phyloP scores from a whole-genome alignment of 805 yeast genomes.

The Candida andamanensis region DNA sequence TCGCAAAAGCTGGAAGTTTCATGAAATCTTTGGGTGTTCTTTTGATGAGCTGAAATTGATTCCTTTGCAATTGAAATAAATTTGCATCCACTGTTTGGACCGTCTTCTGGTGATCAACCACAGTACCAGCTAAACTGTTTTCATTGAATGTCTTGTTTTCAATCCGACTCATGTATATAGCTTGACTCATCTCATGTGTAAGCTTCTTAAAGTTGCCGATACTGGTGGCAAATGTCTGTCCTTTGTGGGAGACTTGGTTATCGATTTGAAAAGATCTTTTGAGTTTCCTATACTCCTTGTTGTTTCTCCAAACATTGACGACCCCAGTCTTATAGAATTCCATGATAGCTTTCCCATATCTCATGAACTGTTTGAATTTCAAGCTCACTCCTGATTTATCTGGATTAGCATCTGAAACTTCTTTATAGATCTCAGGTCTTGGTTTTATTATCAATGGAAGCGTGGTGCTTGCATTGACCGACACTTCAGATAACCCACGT shows the following conservation, averaged over 20 bases:
- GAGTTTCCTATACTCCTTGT: conserved; percentile 8
- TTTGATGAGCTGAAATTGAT: conserved; percentile 45
- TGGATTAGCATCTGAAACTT: conserved; percentile 17
- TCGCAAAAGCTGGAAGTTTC: conserved; percentile 50
- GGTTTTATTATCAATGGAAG: conserved; percentile 26
- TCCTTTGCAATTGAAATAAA: conserved; percentile 40
- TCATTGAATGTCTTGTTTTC: conserved; percentile 25
- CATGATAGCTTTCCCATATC: conserved; percentile 42
- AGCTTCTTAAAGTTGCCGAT: conserved; percentile 33
- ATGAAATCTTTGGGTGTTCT: conserved; percentile 47
- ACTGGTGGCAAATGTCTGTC: conserved; percentile 17
- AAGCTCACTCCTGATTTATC: conserved; percentile 13
- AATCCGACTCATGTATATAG: conserved; percentile 30
- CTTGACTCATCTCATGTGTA: conserved; percentile 30
- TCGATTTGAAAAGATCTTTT: conserved; percentile 2
- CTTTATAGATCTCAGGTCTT: conserved; percentile 21
- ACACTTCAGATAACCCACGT: conserved; percentile 1
- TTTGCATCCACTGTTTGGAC: conserved; percentile 7
- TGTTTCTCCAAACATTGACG: conserved; percentile 47
- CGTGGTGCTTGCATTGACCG: conserved; percentile 24
- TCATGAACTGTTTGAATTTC: conserved; percentile 33
- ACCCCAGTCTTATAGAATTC: conserved; percentile 57
- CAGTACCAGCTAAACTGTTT: conserved; percentile 2
- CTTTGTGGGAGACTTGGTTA: conserved; percentile 14
- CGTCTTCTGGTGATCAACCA: conserved; percentile 1